phyloP scores from a whole-genome alignment of 2,329 filamentous ascomycete genomes.

The Pseudogymnoascus sp. region DNA sequence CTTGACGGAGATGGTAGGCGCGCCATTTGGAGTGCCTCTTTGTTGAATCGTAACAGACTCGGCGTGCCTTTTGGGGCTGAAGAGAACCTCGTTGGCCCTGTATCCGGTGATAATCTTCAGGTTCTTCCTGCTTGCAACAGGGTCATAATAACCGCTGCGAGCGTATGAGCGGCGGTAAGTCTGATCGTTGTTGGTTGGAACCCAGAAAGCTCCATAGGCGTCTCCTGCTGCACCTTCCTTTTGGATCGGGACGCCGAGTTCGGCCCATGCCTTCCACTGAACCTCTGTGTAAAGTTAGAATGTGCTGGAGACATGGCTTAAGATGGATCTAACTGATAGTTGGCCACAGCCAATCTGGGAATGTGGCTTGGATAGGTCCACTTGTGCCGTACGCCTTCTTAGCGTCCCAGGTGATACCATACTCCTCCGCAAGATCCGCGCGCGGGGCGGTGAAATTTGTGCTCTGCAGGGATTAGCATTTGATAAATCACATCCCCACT shows the following conservation, averaged over 20 bases:
- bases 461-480: conserved; percentile 21
- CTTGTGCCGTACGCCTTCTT: conserved; percentile 27
- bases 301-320: not conserved
- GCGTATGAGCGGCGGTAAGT: conserved; percentile 32
- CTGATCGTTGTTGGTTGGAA: conserved; percentile 26
- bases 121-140: conserved; percentile 23
- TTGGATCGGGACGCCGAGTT: conserved; percentile 30
- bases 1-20: conserved; percentile 9
- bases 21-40: not conserved
- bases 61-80: conserved; percentile 20
- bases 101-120: conserved; percentile 14
- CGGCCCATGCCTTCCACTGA: conserved; percentile 27
- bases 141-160: conserved; percentile 33
- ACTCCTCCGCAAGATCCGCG: conserved; percentile 26
- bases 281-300: conserved; percentile 10
- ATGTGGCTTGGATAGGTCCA: conserved; percentile 35
- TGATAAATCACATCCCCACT: not conserved
- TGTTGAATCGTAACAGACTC: conserved; percentile 12
- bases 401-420: conserved; percentile 29
- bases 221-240: conserved; percentile 32
- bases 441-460: conserved; percentile 30
- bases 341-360: conserved; percentile 32
- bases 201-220: conserved; percentile 31
- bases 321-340: conserved; percentile 23
- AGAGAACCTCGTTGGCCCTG: conserved; percentile 23